These are phyloP conservation scores for Hemerocallis citrina DNA, from an alignment of 106 monocot species.

Conservation along the genomic window DNA sequence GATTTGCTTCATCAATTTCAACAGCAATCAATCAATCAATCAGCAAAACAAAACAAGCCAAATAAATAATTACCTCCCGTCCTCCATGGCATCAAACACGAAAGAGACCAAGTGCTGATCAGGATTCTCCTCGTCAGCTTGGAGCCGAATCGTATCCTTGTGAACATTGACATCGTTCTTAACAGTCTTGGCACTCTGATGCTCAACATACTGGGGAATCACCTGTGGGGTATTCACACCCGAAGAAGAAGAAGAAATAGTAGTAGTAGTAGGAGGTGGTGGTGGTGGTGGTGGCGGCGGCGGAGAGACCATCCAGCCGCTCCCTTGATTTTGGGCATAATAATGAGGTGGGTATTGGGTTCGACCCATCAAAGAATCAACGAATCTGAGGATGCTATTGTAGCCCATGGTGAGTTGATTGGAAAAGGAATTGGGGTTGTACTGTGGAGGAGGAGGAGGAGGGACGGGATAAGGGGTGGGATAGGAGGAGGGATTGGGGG, in stretches of 20 bases:
- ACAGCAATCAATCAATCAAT: no score
- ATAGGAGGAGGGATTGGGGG: conserved; percentile 9
- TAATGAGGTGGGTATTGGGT: not conserved
- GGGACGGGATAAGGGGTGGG: conserved; percentile 1
- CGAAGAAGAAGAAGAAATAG: not conserved
- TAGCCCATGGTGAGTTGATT: not conserved
- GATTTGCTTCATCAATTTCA: no score
- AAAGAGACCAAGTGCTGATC: conserved; percentile 66
- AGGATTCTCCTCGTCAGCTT: conserved; percentile 35
- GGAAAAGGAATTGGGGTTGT: not conserved
- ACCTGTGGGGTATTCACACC: not conserved
- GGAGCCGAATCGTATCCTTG: conserved; percentile 66
- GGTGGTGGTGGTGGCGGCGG: not conserved
- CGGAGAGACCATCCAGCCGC: not conserved
- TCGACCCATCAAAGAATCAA: not conserved
- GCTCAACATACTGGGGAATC: conserved; percentile 64
- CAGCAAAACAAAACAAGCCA: not conserved
- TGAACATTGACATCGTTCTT: conserved; percentile 85
- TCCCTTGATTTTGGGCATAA: conserved; percentile 9
- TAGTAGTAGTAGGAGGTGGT: not conserved
- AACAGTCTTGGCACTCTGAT: conserved; percentile 59
- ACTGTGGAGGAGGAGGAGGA: not conserved
- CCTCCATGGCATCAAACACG: conserved; percentile 57
- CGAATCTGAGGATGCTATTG: conserved; percentile 2
- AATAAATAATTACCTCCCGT: conserved; percentile 53